Percentiles rank a stretch among this genome's conserved stretches.
phyloP scores from a whole-genome alignment of 306 rosid species.

The Albizia julibrissin region DNA sequence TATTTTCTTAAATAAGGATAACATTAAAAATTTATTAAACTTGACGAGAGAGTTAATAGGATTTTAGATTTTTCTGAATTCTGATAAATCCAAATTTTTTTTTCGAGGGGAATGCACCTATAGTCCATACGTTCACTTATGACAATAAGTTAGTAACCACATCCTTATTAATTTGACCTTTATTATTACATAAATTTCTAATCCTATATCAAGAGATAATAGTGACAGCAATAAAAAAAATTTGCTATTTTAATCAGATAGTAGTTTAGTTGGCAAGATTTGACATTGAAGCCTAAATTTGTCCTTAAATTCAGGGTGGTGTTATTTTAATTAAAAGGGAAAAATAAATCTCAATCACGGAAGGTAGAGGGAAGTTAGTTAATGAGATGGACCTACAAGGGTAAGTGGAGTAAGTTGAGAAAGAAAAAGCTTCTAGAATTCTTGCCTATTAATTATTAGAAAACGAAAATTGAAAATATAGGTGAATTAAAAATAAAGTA shows the following conservation, averaged over 20 bases:
- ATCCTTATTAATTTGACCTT: not conserved
- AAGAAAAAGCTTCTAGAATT: slow-evolving; percentile 48
- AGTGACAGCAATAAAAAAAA: not conserved
- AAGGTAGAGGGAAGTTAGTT: slow-evolving; percentile 50
- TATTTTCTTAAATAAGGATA: no score
- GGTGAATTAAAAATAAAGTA: slow-evolving; percentile 23
- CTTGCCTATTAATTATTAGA: not conserved
- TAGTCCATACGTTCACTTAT: not conserved
- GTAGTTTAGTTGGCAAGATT: not conserved
- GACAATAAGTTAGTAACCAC: not conserved
- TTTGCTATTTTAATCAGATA: not conserved
- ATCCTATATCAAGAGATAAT: not conserved
- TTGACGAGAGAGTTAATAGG: no score
- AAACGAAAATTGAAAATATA: not conserved
- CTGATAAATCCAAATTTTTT: no score
- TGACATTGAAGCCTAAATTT: not conserved
- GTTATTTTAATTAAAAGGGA: slow-evolving; percentile 23
- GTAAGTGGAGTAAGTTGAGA: slow-evolving; percentile 49
- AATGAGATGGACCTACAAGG: slow-evolving; percentile 34
- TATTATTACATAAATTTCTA: not conserved
- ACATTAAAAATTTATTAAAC: no score
- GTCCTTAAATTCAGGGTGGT: not conserved
- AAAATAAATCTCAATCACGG: slow-evolving; percentile 36
- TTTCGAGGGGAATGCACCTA: no score
- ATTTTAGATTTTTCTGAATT: no score